Percentiles rank a stretch among this genome's conserved stretches.
Conservation (phyloP, 2,329 filamentous ascomycete species). For the Dactylella cylindrospora region DNA sequence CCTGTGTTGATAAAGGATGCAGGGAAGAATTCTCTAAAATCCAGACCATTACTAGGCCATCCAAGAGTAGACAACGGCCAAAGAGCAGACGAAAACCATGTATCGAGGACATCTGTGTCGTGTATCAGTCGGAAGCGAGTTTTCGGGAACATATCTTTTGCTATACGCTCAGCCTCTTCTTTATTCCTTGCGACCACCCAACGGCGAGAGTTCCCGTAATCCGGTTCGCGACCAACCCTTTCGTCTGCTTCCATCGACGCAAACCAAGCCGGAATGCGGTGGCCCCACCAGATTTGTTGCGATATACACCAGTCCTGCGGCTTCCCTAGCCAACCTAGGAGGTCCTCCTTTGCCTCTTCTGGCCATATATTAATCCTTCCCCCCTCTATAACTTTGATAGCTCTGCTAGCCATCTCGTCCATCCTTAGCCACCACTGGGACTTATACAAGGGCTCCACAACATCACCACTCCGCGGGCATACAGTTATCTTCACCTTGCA, state of each 20-base stretch:
- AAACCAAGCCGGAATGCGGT: constrained; percentile 47
- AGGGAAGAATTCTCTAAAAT: constrained; percentile 45
- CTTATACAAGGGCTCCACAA: constrained; percentile 47
- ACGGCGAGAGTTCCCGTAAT: constrained; percentile 2
- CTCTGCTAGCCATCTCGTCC: constrained; percentile 45
- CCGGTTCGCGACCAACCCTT: constrained; percentile 2
- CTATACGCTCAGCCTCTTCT: constrained; percentile 21
- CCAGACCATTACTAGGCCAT: constrained; percentile 40
- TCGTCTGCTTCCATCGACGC: constrained; percentile 8
- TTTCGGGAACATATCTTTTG: not conserved
- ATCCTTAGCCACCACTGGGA: constrained; percentile 48
- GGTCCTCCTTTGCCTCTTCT: constrained; percentile 20
- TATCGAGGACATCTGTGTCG: constrained; percentile 47
- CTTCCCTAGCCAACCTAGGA: constrained; percentile 42
- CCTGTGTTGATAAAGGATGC: constrained; percentile 47
- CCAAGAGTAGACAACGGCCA: constrained; percentile 47
- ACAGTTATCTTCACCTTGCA: constrained; percentile 44
- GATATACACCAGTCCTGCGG: constrained; percentile 48
- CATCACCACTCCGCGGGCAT: constrained; percentile 45
- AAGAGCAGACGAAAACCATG: constrained; percentile 48
- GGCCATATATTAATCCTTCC: constrained; percentile 42
- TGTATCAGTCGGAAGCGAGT: constrained; percentile 35
- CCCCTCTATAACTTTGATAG: constrained; percentile 21
- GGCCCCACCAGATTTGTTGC: constrained; percentile 48
- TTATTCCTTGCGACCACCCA: constrained; percentile 46